Evolutionary conservation across 2,329 filamentous ascomycete species (phyloP), one percentile per base, ranked within the genome.

Genomic region (Ambrosiella cleistominuta): DNA sequence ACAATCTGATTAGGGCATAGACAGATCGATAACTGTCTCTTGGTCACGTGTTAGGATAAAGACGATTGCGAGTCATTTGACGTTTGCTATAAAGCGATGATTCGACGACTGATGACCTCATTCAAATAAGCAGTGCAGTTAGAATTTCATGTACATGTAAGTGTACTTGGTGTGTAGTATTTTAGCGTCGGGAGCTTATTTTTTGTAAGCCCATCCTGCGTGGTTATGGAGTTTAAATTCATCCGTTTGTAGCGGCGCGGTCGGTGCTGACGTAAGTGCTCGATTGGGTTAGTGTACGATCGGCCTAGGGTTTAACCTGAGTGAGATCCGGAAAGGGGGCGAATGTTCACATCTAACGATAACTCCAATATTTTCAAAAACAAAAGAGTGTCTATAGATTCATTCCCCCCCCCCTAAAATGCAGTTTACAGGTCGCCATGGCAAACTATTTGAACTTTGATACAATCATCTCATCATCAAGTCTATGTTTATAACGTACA

Each of bases 11-110:
- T 35, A 51, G 47, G 47, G 47, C 47, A 51, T 11, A 51, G 27
- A 36, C 27, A 27, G 27, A 51, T 3, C 7, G 19, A 27, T 3
- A 35, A 11, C 27, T 13, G n/a, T 19, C 9, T 1, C 35, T 36
- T 51, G 47, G 12, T 51, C 47, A 51, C 47, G 47, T 51, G 47
- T 51, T 51, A 19, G 47, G 47, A 51, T 36, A 27, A 51, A 51
- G 47, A 35, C 8, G 47, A 51, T 51, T 51, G 8, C 15, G 9
- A 27, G 19, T 51, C 17, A 27, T 6, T 36, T 51, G 47, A 17
- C 13, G 44, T 15, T 47, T 47, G 44, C 44, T 47, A 6, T 8
- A 17, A 19, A 47, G 44, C n/a, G 44, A 47, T 47, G 9, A 47
- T 47, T 47, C 2, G n/a, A 47, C 7, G 6, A 47, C 11, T 17